phyloP scores from a whole-genome alignment of 495 filamentous ascomycete genomes.

The Alectoria sarmentosa region DNA sequence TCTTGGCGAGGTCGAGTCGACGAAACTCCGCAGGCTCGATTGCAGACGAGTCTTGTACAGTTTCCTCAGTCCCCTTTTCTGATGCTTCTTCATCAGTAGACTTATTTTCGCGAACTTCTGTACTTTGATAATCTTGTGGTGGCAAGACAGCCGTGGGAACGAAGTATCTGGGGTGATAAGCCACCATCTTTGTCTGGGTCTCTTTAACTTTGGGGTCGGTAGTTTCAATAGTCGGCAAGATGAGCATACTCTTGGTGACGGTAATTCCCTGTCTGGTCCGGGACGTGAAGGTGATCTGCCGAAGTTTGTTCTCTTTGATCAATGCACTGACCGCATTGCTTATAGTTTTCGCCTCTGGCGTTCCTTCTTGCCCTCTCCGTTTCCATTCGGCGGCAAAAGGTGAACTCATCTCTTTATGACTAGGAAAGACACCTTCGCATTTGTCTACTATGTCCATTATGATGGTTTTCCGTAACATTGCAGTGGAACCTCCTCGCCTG shows the following conservation, averaged over 20 bases:
- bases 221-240: constrained; percentile 40
- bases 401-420: constrained; percentile 62
- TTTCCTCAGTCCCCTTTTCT: background rate
- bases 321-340: constrained; percentile 54
- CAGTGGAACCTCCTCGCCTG: constrained; percentile 37
- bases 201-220: constrained; percentile 45
- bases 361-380: constrained; percentile 40
- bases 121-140: background rate
- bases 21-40: background rate
- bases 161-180: constrained; percentile 19
- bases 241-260: constrained; percentile 51
- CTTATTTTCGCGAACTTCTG: background rate
- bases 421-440: constrained; percentile 67
- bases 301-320: constrained; percentile 50
- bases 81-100: background rate
- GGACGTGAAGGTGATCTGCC: constrained; percentile 57
- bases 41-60: background rate
- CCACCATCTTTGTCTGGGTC: constrained; percentile 47
- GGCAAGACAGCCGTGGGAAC: constrained; percentile 8
- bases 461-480: constrained; percentile 49
- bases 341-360: constrained; percentile 46
- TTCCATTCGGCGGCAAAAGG: constrained; percentile 59
- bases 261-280: constrained; percentile 44
- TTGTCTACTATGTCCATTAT: constrained; percentile 62
- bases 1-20: background rate